A percentile compares a stretch with the other conserved stretches of the same genome.
phyloP scores from a whole-genome alignment of 75 land plant genomes.

The Larix kaempferi region DNA sequence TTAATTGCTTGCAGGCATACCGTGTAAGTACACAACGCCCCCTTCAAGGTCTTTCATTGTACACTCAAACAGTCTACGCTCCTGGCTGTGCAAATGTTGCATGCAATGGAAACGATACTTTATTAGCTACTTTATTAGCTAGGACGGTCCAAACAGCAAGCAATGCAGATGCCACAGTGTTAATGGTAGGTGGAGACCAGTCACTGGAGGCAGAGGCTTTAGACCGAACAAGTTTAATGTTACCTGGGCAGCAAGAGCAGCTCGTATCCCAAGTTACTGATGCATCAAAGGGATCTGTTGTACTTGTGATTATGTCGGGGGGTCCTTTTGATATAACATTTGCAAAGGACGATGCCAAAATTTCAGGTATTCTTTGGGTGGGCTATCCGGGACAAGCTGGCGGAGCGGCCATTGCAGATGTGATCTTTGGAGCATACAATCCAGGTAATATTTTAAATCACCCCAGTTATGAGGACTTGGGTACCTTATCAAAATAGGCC shows the following conservation, averaged over 20 bases:
- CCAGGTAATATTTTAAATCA: constrained; percentile 48
- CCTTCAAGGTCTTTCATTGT: constrained; percentile 15
- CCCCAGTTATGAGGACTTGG: neutral
- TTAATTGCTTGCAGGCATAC: neutral
- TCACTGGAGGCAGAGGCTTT: constrained; percentile 64
- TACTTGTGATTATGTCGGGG: constrained; percentile 79
- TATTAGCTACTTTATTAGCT: too few relatives aligned
- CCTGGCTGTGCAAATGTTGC: constrained; percentile 23
- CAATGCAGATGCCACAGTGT: constrained; percentile 69
- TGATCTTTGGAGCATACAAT: constrained; percentile 70
- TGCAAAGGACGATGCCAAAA: constrained; percentile 52
- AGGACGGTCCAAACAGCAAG: constrained; percentile 52
- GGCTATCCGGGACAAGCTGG: constrained; percentile 98
- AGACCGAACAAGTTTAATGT: constrained; percentile 59
- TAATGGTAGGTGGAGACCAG: constrained; percentile 77
- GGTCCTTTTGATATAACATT: constrained; percentile 81
- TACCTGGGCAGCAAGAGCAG: constrained; percentile 84
- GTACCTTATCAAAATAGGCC: neutral
- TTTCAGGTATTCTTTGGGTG: constrained; percentile 73
- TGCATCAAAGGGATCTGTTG: constrained; percentile 53
- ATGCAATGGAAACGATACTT: constrained; percentile 35
- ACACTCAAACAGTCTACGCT: neutral
- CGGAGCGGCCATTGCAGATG: constrained; percentile 78
- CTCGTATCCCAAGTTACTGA: constrained; percentile 57
- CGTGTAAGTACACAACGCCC: constrained; percentile 36